Evolutionary conservation across 768 basidiomycete genomes (phyloP).

Genomic region (Lactifluus piperatus): DNA sequence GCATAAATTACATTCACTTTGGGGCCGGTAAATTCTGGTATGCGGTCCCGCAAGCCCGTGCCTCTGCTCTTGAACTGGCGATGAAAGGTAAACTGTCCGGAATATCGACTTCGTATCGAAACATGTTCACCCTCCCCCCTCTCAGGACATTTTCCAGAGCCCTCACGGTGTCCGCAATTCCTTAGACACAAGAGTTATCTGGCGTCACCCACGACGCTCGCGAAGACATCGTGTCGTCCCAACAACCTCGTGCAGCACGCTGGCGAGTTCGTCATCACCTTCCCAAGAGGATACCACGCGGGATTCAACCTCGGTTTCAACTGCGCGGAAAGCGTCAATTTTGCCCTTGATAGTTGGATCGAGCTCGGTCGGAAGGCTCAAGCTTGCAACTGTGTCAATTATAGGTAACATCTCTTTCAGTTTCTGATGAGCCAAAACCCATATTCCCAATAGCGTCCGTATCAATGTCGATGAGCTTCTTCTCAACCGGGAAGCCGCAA

Average conservation of each 20-base stretch:
- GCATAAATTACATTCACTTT: conserved; percentile 98
- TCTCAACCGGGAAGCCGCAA: conserved; percentile 50
- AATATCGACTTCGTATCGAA: not conserved
- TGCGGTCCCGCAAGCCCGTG: conserved; percentile 82
- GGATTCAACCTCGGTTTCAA: conserved; percentile 96
- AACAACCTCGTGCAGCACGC: conserved; percentile 87
- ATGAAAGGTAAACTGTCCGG: conserved; percentile 60
- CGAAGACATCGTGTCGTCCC: conserved; percentile 69
- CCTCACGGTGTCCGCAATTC: conserved; percentile 82
- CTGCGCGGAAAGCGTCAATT: conserved; percentile 96
- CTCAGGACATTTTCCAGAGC: conserved; percentile 80
- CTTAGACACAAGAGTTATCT: conserved; percentile 94
- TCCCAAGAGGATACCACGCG: conserved; percentile 90
- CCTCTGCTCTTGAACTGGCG: conserved; percentile 73
- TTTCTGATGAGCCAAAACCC: not conserved
- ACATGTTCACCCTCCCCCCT: not conserved
- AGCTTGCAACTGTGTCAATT: conserved; percentile 61
- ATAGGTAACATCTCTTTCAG: conserved; percentile 42
- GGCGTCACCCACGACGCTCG: conserved; percentile 77
- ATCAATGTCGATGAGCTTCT: conserved; percentile 90
- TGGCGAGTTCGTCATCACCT: conserved; percentile 96
- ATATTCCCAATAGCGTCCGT: conserved; percentile 52
- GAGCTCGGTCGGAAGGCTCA: conserved; percentile 79
- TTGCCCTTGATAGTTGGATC: conserved; percentile 91
- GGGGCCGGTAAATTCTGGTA: conserved; percentile 98